Conservation (phyloP, 2,329 filamentous ascomycete species). For the Zymoseptoria brevis region DNA sequence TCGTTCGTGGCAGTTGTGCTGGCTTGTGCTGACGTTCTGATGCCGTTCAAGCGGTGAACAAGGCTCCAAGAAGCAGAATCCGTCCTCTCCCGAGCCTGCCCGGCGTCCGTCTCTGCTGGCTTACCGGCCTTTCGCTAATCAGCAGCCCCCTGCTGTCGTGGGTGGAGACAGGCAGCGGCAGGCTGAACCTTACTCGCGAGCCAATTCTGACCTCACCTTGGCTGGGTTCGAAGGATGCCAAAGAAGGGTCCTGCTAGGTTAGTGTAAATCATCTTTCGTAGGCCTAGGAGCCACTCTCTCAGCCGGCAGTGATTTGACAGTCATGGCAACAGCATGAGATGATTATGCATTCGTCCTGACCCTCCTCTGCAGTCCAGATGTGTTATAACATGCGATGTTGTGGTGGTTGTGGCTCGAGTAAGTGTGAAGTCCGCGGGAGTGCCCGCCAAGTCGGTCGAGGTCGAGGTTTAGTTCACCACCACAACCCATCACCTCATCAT, state of each 20-base stretch:
- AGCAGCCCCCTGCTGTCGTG: neutral
- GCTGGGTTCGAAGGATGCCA: neutral
- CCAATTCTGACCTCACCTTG: neutral
- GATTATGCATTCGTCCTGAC: neutral
- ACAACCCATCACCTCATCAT: neutral
- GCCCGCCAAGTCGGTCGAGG: neutral
- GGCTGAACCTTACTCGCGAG: neutral
- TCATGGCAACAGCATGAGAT: neutral
- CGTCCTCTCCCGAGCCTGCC: neutral
- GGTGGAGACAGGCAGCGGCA: neutral
- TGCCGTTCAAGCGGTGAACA: neutral
- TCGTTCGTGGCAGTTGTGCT: neutral
- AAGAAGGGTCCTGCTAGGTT: neutral
- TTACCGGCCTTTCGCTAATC: neutral
- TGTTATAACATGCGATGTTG: neutral
- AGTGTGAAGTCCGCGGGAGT: neutral
- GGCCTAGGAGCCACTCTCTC: neutral
- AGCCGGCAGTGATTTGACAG: neutral
- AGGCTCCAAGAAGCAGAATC: neutral
- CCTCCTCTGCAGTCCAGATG: neutral
- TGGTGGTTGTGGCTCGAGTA: neutral
- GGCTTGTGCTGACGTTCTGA: neutral
- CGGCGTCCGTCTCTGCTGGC: neutral
- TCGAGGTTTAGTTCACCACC: neutral
- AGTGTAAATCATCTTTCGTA: neutral